Base-by-base conservation (phyloP, 192 early-diverging fungal species). In the Geranomyces variabilis region DNA sequence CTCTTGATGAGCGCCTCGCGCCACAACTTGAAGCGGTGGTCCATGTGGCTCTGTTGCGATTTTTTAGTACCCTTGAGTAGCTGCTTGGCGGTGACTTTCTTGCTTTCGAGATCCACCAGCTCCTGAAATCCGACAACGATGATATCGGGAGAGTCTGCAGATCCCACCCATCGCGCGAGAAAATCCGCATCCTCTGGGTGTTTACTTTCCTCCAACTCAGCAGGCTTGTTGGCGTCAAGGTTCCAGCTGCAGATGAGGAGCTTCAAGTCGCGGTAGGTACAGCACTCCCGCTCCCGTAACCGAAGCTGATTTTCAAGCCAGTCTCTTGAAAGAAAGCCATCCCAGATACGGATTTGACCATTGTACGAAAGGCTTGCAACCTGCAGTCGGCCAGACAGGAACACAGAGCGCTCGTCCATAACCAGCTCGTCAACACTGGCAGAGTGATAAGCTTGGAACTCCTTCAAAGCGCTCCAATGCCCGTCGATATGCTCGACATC, bases 181-280 rank as follows among this genome's bases (percentile, higher is more conserved):
- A 70, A 81, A 21, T 83, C 58, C 62, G 82, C 79, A 21, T 80
- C 69, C 33, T 88, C 87, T 34, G 80, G 77, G 33, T 79, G 75
- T n/a, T 74, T 56, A 62, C 85, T 29, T 36, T 58, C 75, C 15
- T 93, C 90, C 72, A 96, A 77, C 17, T 86, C 87, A 24, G 88
- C 84, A 1, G 95, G 94, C 80, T 97, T 98, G 43, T 80, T 84
- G 0, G 95, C 90, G 78, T 94, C 95, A 67, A 94, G 91, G 79
- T 98, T 98, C 91, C 92, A 98, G 56, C 91, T 94, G 68, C 91
- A 91, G 29, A 98, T 87, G 61, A 95, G 80, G 79, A 96, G 78
- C 10, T 86, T 82, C 14, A 93, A 60, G 28, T 89, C 81, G 24
- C 86, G 83, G 78, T 87, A 90, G 8, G 67, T 80, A 41, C 87